phyloP scores from a whole-genome alignment of 257 asterid species.

The Salvia hispanica region DNA sequence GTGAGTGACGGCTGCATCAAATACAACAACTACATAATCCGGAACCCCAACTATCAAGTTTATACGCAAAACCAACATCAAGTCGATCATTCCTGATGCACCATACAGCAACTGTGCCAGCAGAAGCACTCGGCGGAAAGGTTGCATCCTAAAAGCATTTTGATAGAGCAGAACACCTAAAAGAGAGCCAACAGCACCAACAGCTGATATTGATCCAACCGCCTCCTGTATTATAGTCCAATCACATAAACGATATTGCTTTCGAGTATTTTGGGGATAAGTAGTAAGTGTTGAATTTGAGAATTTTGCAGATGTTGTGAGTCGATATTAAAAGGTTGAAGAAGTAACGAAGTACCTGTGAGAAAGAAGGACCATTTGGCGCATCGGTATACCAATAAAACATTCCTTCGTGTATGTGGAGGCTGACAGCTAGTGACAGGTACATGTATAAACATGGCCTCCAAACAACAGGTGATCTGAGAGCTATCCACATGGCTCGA shows the following conservation, averaged over 20 bases:
- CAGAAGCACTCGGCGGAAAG: conserved; percentile 58
- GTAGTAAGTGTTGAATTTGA: conserved; percentile 27
- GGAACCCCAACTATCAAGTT: conserved; percentile 53
- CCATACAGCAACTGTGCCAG: conserved; percentile 60
- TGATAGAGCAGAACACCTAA: conserved; percentile 62
- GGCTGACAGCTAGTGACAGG: conserved; percentile 74
- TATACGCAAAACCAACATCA: conserved; percentile 50
- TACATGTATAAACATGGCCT: conserved; percentile 92
- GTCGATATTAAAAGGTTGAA: not conserved
- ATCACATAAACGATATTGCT: not conserved
- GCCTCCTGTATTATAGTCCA: conserved; percentile 40
- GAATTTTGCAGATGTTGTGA: not conserved
- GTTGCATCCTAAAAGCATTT: conserved; percentile 49
- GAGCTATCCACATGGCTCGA: conserved; percentile 75
- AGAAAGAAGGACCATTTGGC: conserved; percentile 68
- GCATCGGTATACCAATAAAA: conserved; percentile 95
- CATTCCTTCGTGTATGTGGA: conserved; percentile 86
- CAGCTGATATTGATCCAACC: conserved; percentile 59
- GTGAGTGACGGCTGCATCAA: conserved; percentile 56
- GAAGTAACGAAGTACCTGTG: conserved; percentile 55
- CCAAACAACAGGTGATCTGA: conserved; percentile 74
- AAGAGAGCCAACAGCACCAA: conserved; percentile 68
- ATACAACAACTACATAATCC: conserved; percentile 45
- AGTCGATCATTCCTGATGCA: conserved; percentile 55
- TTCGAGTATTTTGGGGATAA: conserved; percentile 12